Conservation (phyloP, 441 rosid species). For the Erodium trifolium region DNA sequence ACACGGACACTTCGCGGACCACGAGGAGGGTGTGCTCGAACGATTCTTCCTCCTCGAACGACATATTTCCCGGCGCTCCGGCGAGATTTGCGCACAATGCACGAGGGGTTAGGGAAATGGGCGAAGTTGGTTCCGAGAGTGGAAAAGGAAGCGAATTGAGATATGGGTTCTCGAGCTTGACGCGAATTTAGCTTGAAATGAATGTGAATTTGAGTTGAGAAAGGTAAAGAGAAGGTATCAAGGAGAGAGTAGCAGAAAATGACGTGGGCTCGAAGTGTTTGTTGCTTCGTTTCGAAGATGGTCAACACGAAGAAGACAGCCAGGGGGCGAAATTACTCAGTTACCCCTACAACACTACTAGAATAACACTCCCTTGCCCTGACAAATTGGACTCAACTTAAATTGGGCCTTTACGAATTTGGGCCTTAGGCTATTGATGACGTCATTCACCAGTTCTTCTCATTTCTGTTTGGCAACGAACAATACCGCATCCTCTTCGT, state of each 20-base stretch:
- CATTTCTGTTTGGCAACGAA: not conserved
- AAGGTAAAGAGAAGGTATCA: conserved; percentile 11
- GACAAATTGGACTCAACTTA: too few species aligned
- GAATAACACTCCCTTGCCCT: not conserved
- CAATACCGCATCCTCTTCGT: not conserved
- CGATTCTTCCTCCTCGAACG: conserved; percentile 79
- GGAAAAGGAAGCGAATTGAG: not conserved
- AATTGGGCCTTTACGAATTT: not conserved
- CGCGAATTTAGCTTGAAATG: conserved; percentile 4
- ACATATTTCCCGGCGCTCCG: conserved; percentile 29
- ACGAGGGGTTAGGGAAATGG: not conserved
- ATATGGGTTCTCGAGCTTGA: not conserved
- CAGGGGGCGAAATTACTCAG: not conserved
- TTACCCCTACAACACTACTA: not conserved
- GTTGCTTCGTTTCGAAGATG: not conserved
- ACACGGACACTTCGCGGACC: conserved; percentile 83
- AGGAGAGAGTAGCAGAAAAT: conserved; percentile 16
- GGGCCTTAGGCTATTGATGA: not conserved
- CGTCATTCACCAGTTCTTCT: not conserved
- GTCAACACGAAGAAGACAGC: not conserved
- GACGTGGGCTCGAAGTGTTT: conserved; percentile 26
- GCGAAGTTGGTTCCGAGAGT: not conserved
- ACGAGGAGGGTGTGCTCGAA: conserved; percentile 91
- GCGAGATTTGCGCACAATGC: conserved; percentile 2
- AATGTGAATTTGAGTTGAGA: not conserved